phyloP scores from a whole-genome alignment of 805 yeast genomes.

The Saccharomycopsis sp. region DNA sequence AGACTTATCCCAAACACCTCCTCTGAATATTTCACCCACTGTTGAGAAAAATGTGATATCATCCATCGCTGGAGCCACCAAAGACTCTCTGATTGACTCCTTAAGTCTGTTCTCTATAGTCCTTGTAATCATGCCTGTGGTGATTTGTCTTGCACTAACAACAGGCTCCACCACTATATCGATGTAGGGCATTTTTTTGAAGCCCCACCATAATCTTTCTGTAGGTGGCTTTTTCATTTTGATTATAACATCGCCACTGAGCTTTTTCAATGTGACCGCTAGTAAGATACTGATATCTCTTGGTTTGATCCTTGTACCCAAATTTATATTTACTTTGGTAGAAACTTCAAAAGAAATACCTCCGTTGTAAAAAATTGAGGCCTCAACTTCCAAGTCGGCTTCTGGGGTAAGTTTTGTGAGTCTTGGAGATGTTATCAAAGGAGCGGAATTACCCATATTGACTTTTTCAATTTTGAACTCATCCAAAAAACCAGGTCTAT shows the following conservation, averaged over 20 bases:
- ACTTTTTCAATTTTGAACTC: conserved; percentile 68
- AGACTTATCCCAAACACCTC: conserved; percentile 80
- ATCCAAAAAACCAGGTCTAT: conserved; percentile 81
- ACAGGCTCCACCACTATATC: conserved; percentile 78
- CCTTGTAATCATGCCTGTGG: conserved; percentile 70
- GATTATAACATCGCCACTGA: conserved; percentile 67
- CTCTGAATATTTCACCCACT: conserved; percentile 63
- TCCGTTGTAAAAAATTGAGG: conserved; percentile 65
- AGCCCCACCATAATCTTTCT: conserved; percentile 83
- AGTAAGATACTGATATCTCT: conserved; percentile 69
- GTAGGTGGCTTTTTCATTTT: conserved; percentile 85
- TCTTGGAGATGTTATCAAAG: conserved; percentile 65
- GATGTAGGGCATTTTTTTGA: conserved; percentile 67
- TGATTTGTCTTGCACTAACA: conserved; percentile 76
- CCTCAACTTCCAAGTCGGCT: conserved; percentile 58
- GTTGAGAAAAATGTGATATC: conserved; percentile 70
- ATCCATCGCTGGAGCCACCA: conserved; percentile 86
- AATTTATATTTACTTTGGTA: conserved; percentile 66
- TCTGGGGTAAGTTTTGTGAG: conserved; percentile 66
- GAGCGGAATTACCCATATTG: conserved; percentile 72
- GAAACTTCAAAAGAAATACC: conserved; percentile 67
- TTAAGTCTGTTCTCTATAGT: conserved; percentile 69
- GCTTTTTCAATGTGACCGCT: conserved; percentile 53
- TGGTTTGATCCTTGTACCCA: conserved; percentile 68
- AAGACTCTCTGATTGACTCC: conserved; percentile 68